phyloP scores from a whole-genome alignment of 257 asterid species.

The Anisodus acutangulus region DNA sequence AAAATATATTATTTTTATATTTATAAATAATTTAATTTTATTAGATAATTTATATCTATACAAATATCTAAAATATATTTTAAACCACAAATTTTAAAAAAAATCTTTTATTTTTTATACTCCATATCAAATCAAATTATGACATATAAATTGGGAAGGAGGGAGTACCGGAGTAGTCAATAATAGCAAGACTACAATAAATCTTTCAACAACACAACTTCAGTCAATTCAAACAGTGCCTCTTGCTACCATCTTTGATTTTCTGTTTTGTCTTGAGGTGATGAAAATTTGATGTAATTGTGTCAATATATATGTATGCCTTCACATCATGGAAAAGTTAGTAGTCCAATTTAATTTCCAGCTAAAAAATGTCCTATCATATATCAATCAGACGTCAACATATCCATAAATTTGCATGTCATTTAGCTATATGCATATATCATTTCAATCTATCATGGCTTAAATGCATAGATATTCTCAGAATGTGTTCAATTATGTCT shows the following conservation, averaged over 20 bases:
- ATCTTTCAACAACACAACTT: conserved; percentile 8
- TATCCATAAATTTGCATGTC: conserved; percentile 3
- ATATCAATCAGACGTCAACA: conserved; percentile 4
- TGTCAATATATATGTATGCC: not conserved
- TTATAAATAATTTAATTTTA: no score
- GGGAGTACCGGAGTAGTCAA: not conserved
- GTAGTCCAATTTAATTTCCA: not conserved
- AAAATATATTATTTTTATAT: no score
- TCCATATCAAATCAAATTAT: no score
- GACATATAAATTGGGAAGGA: no score
- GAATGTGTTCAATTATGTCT: not conserved
- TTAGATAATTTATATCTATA: no score
- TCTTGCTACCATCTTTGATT: conserved; percentile 14
- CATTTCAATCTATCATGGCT: not conserved
- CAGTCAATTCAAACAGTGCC: conserved; percentile 14
- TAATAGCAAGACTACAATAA: not conserved
- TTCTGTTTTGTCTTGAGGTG: not conserved
- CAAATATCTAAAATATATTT: no score
- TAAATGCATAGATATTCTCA: not conserved
- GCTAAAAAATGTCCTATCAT: not conserved
- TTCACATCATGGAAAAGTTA: not conserved
- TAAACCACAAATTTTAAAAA: no score
- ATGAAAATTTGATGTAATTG: conserved; percentile 1
- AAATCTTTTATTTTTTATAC: no score
- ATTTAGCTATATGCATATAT: not conserved